Evolutionary conservation across 2,329 filamentous ascomycete genomes (phyloP), one percentile per base, ranked within the genome.

Genomic region (Aspergillus fumigatus): DNA sequence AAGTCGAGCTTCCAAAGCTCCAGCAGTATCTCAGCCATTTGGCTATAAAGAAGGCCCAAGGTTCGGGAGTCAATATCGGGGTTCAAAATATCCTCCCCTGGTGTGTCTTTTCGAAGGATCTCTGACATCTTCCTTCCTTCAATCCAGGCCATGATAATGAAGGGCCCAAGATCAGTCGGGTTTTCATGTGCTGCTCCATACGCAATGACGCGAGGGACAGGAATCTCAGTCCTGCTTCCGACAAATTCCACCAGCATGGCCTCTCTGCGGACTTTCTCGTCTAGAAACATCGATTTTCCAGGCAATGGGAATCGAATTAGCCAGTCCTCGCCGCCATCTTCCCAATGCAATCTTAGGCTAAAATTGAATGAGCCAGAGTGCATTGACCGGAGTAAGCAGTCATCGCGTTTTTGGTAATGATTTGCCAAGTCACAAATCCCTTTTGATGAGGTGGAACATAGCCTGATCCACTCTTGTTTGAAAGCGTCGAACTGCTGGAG

Each of bases 81-180:
- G 10, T 56, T 14, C 2, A 59, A 21, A 6, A 26, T 11, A 4
- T 48, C 27, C 1, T 53, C 23, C 32, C 32, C 14, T 14, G 6
- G 2, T 3, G n/a, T 21, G 11, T 41, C 32, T 17, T 27, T 49
- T n/a, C 48, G 21, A 1, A 59, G 50, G 0, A 58, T 5, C 1
- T 58, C 54, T 2, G 53, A 58, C 53, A 59, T 56, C 14, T 48
- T 57, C 6, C 4, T 50, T 2, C 53, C 55, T 9, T 60, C 53
- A 6, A 60, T 35, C 49, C 53, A 59, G 10, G 25, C 50, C 58
- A 58, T 62, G n/a, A 62, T 53, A 4, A 62, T 58, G 23, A 58
- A 60, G 0, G 59, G 53, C 1, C 59, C 59, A 17, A 62, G 50
- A 0, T 54, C 53, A 10, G 43, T 54, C 3, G 53, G 35, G 23